A percentile compares a stretch with the other conserved stretches of the same genome.
Conservation (phyloP, 495 filamentous ascomycete genomes). For the Hyaloscypha bicolor region DNA sequence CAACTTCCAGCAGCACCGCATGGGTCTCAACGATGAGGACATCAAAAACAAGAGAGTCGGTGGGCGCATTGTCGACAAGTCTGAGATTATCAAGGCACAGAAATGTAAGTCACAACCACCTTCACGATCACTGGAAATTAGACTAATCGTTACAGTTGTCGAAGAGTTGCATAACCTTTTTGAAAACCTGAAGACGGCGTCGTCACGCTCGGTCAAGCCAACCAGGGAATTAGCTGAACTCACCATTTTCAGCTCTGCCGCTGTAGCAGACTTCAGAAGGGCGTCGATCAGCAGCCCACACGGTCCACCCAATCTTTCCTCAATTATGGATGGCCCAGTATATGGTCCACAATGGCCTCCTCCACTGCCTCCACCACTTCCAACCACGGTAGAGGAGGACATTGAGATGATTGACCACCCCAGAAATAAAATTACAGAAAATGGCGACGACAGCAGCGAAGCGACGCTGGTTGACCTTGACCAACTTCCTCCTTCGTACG, state of each 20-base stretch:
- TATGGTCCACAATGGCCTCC: conserved; percentile 33
- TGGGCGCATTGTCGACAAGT: conserved; percentile 49
- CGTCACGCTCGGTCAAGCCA: conserved; percentile 59
- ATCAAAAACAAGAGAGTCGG: conserved; percentile 68
- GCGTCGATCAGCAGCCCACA: conserved; percentile 48
- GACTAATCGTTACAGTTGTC: conserved; percentile 49
- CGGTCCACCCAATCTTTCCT: conserved; percentile 25
- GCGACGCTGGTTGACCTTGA: conserved; percentile 37
- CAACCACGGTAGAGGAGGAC: conserved; percentile 22
- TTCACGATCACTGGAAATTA: not conserved
- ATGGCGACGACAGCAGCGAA: conserved; percentile 29
- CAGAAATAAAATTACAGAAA: conserved; percentile 10
- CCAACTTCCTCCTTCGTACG: conserved; percentile 3
- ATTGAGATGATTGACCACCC: conserved; percentile 34
- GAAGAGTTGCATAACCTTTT: conserved; percentile 75
- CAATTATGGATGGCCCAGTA: conserved; percentile 39
- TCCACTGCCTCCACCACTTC: conserved; percentile 13
- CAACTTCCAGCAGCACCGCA: conserved; percentile 64
- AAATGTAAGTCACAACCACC: conserved; percentile 57
- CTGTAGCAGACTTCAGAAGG: conserved; percentile 59
- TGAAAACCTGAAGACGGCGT: conserved; percentile 63
- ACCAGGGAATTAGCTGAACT: conserved; percentile 80
- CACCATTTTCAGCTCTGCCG: conserved; percentile 66
- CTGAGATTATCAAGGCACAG: conserved; percentile 69
- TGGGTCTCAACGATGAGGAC: conserved; percentile 61